These are phyloP conservation scores for Tylopilus sp. DNA, from an alignment of 1,284 basidiomycete species.

Conservation along the genomic window DNA sequence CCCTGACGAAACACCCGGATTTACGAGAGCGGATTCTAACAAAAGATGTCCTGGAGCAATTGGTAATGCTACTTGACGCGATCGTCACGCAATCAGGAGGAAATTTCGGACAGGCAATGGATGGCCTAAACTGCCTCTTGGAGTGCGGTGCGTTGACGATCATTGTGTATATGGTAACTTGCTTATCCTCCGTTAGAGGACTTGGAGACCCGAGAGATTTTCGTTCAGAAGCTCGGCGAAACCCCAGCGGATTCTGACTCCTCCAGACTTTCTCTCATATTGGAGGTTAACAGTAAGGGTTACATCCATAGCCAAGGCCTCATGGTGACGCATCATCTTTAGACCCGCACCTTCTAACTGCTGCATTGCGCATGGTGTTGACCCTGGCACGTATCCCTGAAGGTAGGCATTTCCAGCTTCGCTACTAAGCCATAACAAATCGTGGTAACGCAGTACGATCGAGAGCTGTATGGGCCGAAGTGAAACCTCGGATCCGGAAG, in stretches of 20 bases:
- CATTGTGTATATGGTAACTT: not conserved
- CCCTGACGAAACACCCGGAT: conserved; percentile 15
- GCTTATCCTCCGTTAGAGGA: conserved; percentile 12
- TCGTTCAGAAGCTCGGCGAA: conserved; percentile 11
- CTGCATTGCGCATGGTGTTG: conserved; percentile 21
- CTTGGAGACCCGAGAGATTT: not conserved
- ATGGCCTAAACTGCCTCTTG: conserved; percentile 22
- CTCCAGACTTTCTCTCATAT: conserved; percentile 16
- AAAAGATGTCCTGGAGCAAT: conserved; percentile 11
- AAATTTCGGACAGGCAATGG: conserved; percentile 24
- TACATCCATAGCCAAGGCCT: not conserved
- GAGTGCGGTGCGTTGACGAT: conserved; percentile 16
- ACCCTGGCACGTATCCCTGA: conserved; percentile 14
- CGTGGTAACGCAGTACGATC: not conserved
- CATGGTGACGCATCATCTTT: not conserved
- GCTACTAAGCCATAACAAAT: too few species aligned
- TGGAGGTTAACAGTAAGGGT: conserved; percentile 12
- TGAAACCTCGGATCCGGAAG: conserved; percentile 11
- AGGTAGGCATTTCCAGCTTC: conserved; percentile 1
- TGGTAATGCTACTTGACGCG: conserved; percentile 17
- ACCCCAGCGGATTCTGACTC: not conserved
- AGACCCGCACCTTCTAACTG: conserved; percentile 13
- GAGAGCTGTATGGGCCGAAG: conserved; percentile 2
- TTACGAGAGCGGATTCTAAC: conserved; percentile 18
- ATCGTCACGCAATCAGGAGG: not conserved